phyloP scores from a whole-genome alignment of 2,329 filamentous ascomycete genomes.

The Cladosporium sp. region DNA sequence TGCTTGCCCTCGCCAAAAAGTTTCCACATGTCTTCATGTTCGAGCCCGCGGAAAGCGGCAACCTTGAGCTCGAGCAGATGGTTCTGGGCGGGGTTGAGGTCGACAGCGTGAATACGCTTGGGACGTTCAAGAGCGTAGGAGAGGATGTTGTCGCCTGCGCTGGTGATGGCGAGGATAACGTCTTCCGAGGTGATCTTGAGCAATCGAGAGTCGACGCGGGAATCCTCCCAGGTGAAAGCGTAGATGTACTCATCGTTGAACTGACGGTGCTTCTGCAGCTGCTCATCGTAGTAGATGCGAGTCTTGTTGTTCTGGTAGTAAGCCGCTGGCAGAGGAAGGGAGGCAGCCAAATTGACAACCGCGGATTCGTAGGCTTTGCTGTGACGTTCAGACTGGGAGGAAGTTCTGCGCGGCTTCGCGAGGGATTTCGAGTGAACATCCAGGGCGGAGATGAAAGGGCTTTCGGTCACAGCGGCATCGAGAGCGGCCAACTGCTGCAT shows the following conservation, averaged over 20 bases:
- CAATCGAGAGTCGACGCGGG: constrained; percentile 77
- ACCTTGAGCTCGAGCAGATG: constrained; percentile 93
- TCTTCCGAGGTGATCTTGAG: constrained; percentile 77
- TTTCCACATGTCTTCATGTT: constrained; percentile 88
- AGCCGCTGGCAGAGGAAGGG: constrained; percentile 81
- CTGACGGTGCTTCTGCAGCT: constrained; percentile 82
- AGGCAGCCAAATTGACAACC: constrained; percentile 78
- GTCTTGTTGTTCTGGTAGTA: constrained; percentile 98
- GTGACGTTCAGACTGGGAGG: constrained; percentile 62
- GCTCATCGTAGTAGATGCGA: constrained; percentile 90
- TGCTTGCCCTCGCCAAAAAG: constrained; percentile 90
- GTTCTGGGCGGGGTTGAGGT: constrained; percentile 91
- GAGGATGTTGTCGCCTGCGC: constrained; percentile 90
- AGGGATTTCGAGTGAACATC: constrained; percentile 46
- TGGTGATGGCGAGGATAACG: constrained; percentile 88
- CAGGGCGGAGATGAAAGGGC: constrained; percentile 73
- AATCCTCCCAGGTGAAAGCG: constrained; percentile 96
- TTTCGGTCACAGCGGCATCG: constrained; percentile 86
- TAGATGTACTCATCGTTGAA: constrained; percentile 98
- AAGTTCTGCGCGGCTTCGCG: constrained; percentile 56
- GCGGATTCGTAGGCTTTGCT: constrained; percentile 92
- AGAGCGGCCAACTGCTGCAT: constrained; percentile 68
- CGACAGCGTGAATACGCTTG: constrained; percentile 85
- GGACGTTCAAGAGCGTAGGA: constrained; percentile 78
- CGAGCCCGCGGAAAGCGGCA: constrained; percentile 74